phyloP scores from a whole-genome alignment of 495 filamentous ascomycete genomes.

The Aspergillus incahuasiensis region DNA sequence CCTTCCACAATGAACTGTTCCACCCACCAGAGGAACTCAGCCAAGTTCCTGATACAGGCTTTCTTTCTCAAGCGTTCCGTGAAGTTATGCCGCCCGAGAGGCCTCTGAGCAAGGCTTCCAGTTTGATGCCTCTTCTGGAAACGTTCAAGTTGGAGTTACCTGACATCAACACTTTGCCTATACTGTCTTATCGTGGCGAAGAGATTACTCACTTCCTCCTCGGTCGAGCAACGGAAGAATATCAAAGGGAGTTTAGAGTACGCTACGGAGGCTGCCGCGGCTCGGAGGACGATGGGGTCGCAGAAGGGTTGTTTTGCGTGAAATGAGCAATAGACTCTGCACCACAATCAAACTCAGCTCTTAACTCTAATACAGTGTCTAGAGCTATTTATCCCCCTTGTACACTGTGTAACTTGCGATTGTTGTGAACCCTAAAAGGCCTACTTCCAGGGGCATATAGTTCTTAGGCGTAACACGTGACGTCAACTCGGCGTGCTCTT shows the following conservation, averaged over 20 bases:
- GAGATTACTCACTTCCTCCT: slow-evolving; percentile 14
- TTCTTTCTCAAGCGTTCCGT: neutral
- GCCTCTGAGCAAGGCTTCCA: slow-evolving; percentile 18
- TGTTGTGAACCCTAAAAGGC: no score
- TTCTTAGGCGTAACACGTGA: neutral
- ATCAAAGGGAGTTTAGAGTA: slow-evolving; percentile 31
- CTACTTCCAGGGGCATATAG: no score
- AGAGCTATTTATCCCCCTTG: no score
- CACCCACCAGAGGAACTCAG: slow-evolving; percentile 61
- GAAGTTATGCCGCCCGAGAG: slow-evolving; percentile 17
- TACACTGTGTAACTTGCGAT: neutral
- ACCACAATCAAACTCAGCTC: no score
- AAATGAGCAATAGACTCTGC: neutral
- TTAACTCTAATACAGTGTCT: no score
- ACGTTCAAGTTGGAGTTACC: slow-evolving; percentile 30
- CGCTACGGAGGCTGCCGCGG: slow-evolving; percentile 33
- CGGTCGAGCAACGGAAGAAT: slow-evolving; percentile 21
- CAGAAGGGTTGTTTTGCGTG: slow-evolving; percentile 33
- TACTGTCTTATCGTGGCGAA: slow-evolving; percentile 36
- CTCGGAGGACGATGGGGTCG: slow-evolving; percentile 9
- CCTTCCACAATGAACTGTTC: slow-evolving; percentile 69
- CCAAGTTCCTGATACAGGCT: neutral
- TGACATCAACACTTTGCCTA: slow-evolving; percentile 27
- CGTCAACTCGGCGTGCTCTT: slow-evolving; percentile 7
- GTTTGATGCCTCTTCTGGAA: slow-evolving; percentile 31